Evolutionary conservation across 208 protist species (phyloP).

Genomic region (Acanthamoeba lenticulata): DNA sequence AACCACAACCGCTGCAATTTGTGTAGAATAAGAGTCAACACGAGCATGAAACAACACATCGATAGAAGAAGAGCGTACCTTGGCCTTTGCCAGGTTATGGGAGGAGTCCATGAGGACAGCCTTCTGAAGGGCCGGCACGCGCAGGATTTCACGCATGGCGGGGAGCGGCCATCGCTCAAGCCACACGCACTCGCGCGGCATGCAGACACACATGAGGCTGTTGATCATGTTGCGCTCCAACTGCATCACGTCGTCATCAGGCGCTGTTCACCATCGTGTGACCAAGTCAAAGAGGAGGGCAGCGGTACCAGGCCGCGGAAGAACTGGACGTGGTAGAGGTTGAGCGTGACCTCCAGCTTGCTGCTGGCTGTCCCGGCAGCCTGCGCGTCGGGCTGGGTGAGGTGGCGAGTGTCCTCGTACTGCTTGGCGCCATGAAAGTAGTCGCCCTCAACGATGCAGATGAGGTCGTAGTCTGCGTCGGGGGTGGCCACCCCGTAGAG

Average conservation of each 20-base stretch:
- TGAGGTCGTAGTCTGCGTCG: constrained; percentile 54
- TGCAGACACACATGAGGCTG: constrained; percentile 47
- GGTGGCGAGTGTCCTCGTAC: neutral
- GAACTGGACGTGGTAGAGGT: constrained; percentile 52
- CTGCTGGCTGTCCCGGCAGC: neutral
- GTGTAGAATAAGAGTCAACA: neutral
- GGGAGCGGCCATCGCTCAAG: neutral
- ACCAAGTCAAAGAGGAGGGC: neutral
- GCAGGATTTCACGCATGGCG: neutral
- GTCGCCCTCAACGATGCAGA: constrained; percentile 43
- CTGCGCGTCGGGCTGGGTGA: neutral
- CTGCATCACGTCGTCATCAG: neutral
- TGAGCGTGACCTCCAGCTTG: constrained; percentile 33
- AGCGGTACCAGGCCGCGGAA: neutral
- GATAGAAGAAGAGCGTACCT: neutral
- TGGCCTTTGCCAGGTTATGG: constrained; percentile 55
- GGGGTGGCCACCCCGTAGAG: constrained; percentile 42
- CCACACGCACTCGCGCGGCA: constrained; percentile 31
- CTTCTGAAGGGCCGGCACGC: constrained; percentile 28
- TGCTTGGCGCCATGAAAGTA: constrained; percentile 51
- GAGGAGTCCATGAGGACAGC: constrained; percentile 36
- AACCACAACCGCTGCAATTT: neutral
- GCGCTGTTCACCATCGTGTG: neutral
- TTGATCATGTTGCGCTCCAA: constrained; percentile 44
- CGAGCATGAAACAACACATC: neutral